Conservation (phyloP, 2,329 filamentous ascomycete species). For the Cytospora leucostoma region DNA sequence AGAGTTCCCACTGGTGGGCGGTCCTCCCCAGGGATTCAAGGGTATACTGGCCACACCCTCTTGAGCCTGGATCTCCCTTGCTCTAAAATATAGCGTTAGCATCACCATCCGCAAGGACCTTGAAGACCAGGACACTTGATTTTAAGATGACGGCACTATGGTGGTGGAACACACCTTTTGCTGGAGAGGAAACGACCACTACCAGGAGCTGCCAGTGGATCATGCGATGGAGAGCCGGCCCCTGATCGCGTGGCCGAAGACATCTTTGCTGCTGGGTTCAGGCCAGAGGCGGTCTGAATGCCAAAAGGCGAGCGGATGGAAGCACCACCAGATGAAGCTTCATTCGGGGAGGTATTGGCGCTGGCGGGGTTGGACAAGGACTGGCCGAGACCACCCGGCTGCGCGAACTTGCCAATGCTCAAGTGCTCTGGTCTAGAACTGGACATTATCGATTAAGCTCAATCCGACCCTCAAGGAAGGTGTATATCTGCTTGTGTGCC, state of each 20-base stretch:
- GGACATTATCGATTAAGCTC: slow-evolving; percentile 88
- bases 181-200: slow-evolving; percentile 72
- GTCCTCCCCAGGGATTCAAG: slow-evolving; percentile 85
- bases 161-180: slow-evolving; percentile 71
- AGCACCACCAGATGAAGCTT: slow-evolving; percentile 59
- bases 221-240: slow-evolving; percentile 95
- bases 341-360: slow-evolving; percentile 77
- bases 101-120: slow-evolving; percentile 21
- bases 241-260: slow-evolving; percentile 69
- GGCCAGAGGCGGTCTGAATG: slow-evolving; percentile 55
- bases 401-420: slow-evolving; percentile 78
- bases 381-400: slow-evolving; percentile 43
- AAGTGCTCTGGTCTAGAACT: slow-evolving; percentile 83
- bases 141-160: background rate
- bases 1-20: slow-evolving; percentile 93
- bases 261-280: slow-evolving; percentile 62
- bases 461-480: slow-evolving; percentile 49
- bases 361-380: slow-evolving; percentile 57
- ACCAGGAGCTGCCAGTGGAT: slow-evolving; percentile 63
- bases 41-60: slow-evolving; percentile 75
- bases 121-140: slow-evolving; percentile 10
- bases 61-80: slow-evolving; percentile 94
- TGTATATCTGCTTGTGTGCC: slow-evolving; percentile 19
- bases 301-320: slow-evolving; percentile 72
- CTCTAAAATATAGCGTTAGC: slow-evolving; percentile 54